Percentiles rank a stretch among this genome's conserved stretches.
Evolutionary conservation across 495 filamentous ascomycete species (phyloP).

Genomic region (Aspergillus baeticus): DNA sequence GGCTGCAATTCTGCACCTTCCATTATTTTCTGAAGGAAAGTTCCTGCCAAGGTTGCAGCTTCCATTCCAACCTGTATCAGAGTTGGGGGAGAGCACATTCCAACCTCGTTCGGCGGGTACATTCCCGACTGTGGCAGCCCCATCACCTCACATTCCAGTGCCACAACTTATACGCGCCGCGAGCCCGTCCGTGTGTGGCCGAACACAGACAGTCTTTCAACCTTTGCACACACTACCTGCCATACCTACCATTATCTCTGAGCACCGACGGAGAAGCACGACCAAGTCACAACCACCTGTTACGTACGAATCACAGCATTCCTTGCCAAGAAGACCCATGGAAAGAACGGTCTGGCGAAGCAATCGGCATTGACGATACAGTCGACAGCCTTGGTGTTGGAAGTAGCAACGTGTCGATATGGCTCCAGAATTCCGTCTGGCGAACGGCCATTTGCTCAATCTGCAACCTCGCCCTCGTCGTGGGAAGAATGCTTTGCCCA

Average conservation of each 20-base stretch:
- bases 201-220: not conserved
- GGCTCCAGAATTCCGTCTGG: conserved; percentile 27
- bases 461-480: conserved; percentile 29
- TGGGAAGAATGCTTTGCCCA: conserved; percentile 1
- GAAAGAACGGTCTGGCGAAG: conserved; percentile 26
- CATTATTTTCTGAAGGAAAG: not conserved
- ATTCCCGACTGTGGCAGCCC: conserved; percentile 33
- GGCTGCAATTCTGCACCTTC: not conserved
- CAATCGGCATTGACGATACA: conserved; percentile 18
- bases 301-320: not conserved
- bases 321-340: not conserved
- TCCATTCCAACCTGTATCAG: conserved; percentile 30
- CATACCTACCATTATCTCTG: not conserved
- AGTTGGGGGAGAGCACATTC: conserved; percentile 22
- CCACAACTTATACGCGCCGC: conserved; percentile 23
- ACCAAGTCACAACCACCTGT: not conserved
- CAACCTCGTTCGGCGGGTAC: conserved; percentile 14
- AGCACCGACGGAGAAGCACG: not conserved
- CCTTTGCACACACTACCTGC: not conserved
- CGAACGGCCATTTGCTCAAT: conserved; percentile 37
- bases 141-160: conserved; percentile 31
- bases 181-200: not conserved
- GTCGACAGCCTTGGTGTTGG: conserved; percentile 6
- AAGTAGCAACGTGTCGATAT: conserved; percentile 23
- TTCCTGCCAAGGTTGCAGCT: conserved; percentile 6